Evolutionary conservation across 2,329 filamentous ascomycete species (phyloP).

Genomic region (Xylariales sp.): DNA sequence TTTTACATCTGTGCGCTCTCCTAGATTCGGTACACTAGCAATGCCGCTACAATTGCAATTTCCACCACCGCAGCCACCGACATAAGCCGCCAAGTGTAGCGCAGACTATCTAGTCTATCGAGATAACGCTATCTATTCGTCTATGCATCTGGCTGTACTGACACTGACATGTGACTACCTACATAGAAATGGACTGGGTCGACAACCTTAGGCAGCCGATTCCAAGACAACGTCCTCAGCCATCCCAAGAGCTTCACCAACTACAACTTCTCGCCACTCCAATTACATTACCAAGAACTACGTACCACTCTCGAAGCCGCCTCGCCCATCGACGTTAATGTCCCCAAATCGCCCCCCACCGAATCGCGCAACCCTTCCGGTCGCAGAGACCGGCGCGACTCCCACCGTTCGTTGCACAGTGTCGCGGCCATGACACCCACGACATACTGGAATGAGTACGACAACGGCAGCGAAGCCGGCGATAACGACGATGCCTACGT

Average conservation of each 20-base stretch:
- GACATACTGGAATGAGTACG: constrained; percentile 87
- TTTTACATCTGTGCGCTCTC: constrained; percentile 28
- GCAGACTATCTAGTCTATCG: neutral
- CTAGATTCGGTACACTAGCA: neutral
- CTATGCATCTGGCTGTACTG: neutral
- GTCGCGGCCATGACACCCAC: constrained; percentile 38
- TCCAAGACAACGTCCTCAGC: constrained; percentile 73
- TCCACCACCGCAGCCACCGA: neutral
- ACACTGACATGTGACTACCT: constrained; percentile 29
- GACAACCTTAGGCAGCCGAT: constrained; percentile 69
- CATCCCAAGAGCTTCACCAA: constrained; percentile 78
- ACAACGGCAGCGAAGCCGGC: constrained; percentile 77
- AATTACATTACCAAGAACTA: constrained; percentile 63
- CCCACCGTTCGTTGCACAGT: constrained; percentile 30
- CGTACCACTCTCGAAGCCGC: constrained; percentile 60
- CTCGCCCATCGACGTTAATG: constrained; percentile 50
- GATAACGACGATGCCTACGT: constrained; percentile 73
- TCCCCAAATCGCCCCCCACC: constrained; percentile 30
- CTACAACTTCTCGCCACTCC: constrained; percentile 69
- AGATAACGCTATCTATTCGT: constrained; percentile 6
- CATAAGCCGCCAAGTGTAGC: neutral
- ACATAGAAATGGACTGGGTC: constrained; percentile 84
- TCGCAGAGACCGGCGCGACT: constrained; percentile 19
- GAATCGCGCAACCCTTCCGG: constrained; percentile 37
- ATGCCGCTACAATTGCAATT: constrained; percentile 1